Evolutionary conservation across 1,139 yeast genomes (phyloP).

Genomic region (Pichia sp.): DNA sequence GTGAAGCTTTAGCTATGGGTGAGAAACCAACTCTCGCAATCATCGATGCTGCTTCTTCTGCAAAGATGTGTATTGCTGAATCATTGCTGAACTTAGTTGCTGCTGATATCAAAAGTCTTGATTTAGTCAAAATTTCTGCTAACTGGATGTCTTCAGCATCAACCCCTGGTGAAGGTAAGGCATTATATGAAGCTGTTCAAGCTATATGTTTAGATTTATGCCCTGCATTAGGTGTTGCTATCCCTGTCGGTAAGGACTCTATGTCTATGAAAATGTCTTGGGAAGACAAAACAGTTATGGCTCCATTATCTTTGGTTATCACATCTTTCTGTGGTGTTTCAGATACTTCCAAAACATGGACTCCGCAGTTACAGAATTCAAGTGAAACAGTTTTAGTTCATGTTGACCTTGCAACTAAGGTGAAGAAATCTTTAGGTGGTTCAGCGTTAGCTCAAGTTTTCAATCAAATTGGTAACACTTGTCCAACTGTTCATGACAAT

Average conservation of each 20-base stretch:
- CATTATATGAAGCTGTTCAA: constrained; percentile 92
- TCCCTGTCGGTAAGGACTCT: constrained; percentile 98
- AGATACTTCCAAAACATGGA: constrained; percentile 89
- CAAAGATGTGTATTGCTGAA: constrained; percentile 95
- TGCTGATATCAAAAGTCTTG: constrained; percentile 74
- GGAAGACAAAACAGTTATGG: constrained; percentile 87
- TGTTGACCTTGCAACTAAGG: constrained; percentile 68
- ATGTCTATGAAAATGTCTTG: constrained; percentile 99
- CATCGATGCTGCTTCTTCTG: constrained; percentile 91
- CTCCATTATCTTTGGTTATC: constrained; percentile 87
- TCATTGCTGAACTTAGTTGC: constrained; percentile 83
- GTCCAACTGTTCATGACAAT: constrained; percentile 79
- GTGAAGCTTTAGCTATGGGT: constrained; percentile 98
- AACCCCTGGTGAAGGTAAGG: constrained; percentile 93
- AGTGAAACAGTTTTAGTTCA: constrained; percentile 59
- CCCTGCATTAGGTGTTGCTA: constrained; percentile 83
- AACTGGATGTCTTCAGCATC: constrained; percentile 99
- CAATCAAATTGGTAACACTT: constrained; percentile 71
- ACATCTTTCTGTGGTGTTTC: constrained; percentile 89
- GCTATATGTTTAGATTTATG: constrained; percentile 94
- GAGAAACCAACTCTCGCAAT: constrained; percentile 90
- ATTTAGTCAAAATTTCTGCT: constrained; percentile 81
- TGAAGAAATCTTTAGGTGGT: constrained; percentile 69
- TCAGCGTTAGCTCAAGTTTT: constrained; percentile 94
- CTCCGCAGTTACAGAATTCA: constrained; percentile 59